Evolutionary conservation across 768 basidiomycete species (phyloP).

Genomic region (Auriscalpium orientale): DNA sequence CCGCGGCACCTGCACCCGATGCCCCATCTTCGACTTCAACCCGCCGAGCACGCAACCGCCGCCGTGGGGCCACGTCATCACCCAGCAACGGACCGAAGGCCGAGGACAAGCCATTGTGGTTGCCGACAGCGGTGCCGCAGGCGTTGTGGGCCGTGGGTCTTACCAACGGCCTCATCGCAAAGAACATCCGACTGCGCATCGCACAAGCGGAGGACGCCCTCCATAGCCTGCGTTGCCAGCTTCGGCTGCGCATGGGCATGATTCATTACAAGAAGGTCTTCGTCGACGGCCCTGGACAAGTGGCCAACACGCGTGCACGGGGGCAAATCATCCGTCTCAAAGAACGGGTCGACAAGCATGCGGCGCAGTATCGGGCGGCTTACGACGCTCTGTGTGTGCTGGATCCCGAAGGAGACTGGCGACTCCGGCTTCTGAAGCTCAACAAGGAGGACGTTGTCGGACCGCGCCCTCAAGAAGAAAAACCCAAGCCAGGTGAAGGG

Average conservation of each 20-base stretch:
- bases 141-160: neutral
- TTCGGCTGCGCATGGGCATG: no score
- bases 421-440: no score
- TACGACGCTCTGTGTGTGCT: slow-evolving; percentile 1
- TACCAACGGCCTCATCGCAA: neutral
- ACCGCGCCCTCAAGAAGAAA: neutral
- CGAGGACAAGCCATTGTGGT: neutral
- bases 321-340: neutral
- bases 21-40: no score
- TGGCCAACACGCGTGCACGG: no score
- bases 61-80: no score
- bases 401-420: neutral
- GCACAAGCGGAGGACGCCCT: no score
- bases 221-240: no score
- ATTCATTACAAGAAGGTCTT: no score
- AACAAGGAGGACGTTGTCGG: no score
- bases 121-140: neutral
- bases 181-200: no score
- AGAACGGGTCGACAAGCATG: neutral
- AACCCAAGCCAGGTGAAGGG: neutral
- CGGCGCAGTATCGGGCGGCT: slow-evolving; percentile 1
- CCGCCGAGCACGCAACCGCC: no score
- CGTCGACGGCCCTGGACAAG: no score
- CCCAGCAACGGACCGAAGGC: neutral
- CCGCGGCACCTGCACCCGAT: neutral